Percentiles rank a stretch among this genome's conserved stretches.
Evolutionary conservation across 768 basidiomycete species (phyloP).

Genomic region (Lentinula guzmanii): DNA sequence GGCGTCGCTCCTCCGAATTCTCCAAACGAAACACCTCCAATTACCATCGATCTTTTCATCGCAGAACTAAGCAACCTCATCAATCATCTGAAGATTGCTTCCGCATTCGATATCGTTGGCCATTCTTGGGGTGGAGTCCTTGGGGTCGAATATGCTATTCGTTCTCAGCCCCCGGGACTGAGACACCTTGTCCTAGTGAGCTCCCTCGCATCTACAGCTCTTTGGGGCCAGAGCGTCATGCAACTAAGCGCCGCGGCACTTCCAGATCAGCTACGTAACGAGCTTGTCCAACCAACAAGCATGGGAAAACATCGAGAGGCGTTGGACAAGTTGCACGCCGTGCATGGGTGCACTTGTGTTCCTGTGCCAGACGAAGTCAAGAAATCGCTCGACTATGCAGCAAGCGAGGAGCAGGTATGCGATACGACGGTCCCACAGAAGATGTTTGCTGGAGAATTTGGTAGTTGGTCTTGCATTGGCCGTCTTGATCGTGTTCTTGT

Average conservation of each 20-base stretch:
- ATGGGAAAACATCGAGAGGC: constrained; percentile 26
- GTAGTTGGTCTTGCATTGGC: constrained; percentile 41
- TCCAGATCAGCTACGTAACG: constrained; percentile 14
- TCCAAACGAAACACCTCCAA: constrained; percentile 18
- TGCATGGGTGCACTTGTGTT: constrained; percentile 25
- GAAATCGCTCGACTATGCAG: constrained; percentile 15
- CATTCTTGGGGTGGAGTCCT: constrained; percentile 60
- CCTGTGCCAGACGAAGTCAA: constrained; percentile 28
- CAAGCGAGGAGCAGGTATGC: not conserved
- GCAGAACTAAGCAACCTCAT: constrained; percentile 49
- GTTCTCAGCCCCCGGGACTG: constrained; percentile 31
- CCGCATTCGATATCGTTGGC: constrained; percentile 40
- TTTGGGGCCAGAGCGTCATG: constrained; percentile 18
- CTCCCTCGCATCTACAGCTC: constrained; percentile 20
- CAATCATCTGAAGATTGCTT: constrained; percentile 29
- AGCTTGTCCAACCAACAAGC: constrained; percentile 23
- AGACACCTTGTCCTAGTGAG: constrained; percentile 26
- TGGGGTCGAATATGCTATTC: constrained; percentile 31
- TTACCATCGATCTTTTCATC: constrained; percentile 40
- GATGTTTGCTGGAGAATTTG: constrained; percentile 31
- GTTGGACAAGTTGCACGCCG: constrained; percentile 20
- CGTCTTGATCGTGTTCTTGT: constrained; percentile 31
- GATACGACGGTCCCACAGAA: constrained; percentile 22
- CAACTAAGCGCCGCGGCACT: constrained; percentile 15
- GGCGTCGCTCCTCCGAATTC: not conserved